Conservation (phyloP, 2,329 filamentous ascomycete species). For the Phialophora expanda region DNA sequence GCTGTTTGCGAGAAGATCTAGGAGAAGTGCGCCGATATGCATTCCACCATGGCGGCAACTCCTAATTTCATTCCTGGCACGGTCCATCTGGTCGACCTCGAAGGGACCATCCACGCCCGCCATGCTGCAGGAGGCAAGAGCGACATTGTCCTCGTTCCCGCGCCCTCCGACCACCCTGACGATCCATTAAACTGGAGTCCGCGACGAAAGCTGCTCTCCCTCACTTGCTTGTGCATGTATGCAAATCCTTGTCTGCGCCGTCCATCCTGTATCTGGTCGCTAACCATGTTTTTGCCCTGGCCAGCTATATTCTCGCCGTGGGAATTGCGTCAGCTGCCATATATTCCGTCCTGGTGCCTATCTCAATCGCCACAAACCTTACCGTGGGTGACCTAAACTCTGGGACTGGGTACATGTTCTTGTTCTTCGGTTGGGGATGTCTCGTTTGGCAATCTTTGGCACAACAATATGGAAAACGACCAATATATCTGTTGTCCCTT, state of each 20-base stretch:
- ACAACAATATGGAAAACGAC: conserved; percentile 49
- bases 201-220: conserved; percentile 44
- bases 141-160: conserved; percentile 45
- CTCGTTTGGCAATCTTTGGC: conserved; percentile 57
- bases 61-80: conserved; percentile 43
- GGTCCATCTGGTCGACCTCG: conserved; percentile 46
- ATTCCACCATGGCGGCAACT: not conserved
- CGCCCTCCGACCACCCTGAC: conserved; percentile 47
- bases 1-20: not conserved
- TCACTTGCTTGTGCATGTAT: conserved; percentile 43
- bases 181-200: conserved; percentile 49
- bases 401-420: conserved; percentile 52
- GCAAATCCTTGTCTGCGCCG: conserved; percentile 44
- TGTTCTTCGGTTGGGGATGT: conserved; percentile 50
- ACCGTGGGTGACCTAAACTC: conserved; percentile 53
- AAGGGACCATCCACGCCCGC: conserved; percentile 35
- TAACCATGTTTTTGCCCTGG: not conserved
- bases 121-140: conserved; percentile 33
- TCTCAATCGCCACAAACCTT: conserved; percentile 51
- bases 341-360: conserved; percentile 45
- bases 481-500: conserved; percentile 39
- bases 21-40: not conserved
- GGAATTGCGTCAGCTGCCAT: conserved; percentile 44
- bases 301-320: conserved; percentile 48
- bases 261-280: conserved; percentile 28